Evolutionary conservation across 345 rosid genomes (phyloP).

Genomic region (Citrus trifoliata): DNA sequence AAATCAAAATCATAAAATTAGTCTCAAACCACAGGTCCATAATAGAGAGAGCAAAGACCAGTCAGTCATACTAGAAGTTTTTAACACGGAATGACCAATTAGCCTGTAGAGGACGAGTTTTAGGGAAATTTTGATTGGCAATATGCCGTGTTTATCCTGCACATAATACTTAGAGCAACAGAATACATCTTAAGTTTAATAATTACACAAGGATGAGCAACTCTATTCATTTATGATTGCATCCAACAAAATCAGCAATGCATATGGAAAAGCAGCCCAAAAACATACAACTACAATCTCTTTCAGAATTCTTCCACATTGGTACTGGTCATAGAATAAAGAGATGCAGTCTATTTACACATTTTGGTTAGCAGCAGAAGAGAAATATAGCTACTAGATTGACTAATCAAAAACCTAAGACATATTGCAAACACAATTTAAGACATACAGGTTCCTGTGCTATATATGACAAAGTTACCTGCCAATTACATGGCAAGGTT

Average conservation of each 20-base stretch:
- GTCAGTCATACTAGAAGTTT: no score
- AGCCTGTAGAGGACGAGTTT: no score
- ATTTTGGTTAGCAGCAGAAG: neutral
- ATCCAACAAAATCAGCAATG: neutral
- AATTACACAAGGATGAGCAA: neutral
- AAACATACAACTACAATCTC: neutral
- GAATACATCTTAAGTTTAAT: no score
- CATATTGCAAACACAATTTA: constrained; percentile 6
- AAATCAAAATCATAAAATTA: no score
- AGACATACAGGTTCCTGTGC: neutral
- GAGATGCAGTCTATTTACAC: no score
- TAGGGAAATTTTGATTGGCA: no score
- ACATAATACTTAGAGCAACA: no score
- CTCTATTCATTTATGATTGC: neutral
- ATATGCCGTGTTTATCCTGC: no score
- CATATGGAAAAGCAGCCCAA: no score
- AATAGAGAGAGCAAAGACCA: no score
- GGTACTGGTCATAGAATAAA: neutral
- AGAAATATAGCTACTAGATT: neutral
- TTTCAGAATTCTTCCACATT: neutral
- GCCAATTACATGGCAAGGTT: constrained; percentile 52
- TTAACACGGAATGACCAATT: no score
- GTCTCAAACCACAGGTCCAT: no score
- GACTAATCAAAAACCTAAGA: constrained; percentile 11
- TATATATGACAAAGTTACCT: constrained; percentile 1